phyloP scores from a whole-genome alignment of 441 rosid genomes.

The Eruca vesicaria region DNA sequence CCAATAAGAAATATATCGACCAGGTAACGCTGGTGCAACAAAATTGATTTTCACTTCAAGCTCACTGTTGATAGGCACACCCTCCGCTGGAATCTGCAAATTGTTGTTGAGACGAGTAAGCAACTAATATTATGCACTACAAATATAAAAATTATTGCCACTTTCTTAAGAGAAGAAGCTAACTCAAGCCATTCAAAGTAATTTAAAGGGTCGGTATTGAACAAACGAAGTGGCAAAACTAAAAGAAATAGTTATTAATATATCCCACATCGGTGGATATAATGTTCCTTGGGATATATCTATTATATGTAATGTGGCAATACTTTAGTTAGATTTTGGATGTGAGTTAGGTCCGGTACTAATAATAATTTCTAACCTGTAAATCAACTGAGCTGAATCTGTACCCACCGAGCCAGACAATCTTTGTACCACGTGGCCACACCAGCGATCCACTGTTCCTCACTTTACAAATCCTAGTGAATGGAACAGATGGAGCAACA shows the following conservation, averaged over 20 bases:
- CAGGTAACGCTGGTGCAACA: conserved; percentile 66
- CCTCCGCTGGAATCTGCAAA: conserved; percentile 66
- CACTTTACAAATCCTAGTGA: conserved; percentile 93
- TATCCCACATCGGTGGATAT: too few species aligned
- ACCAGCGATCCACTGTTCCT: conserved; percentile 63
- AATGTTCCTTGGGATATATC: too few species aligned
- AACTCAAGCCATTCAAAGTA: neutral
- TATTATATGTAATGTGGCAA: too few species aligned
- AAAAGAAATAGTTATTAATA: neutral
- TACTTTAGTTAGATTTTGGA: too few species aligned
- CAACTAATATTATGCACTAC: too few species aligned
- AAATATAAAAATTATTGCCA: too few species aligned
- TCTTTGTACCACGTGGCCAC: conserved; percentile 65
- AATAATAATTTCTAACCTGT: conserved; percentile 51
- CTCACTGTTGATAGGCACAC: conserved; percentile 64
- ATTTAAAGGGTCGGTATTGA: neutral
- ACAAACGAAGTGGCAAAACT: neutral
- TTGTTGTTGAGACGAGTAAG: neutral
- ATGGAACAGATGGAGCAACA: conserved; percentile 67
- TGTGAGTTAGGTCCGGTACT: too few species aligned
- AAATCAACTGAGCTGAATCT: conserved; percentile 51
- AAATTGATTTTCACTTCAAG: conserved; percentile 76
- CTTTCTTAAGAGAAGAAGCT: neutral
- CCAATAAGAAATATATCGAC: conserved; percentile 87
- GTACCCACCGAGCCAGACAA: conserved; percentile 84